These are phyloP conservation scores for Pistacia vera DNA, from an alignment of 345 rosid genomes.

Conservation along the genomic window DNA sequence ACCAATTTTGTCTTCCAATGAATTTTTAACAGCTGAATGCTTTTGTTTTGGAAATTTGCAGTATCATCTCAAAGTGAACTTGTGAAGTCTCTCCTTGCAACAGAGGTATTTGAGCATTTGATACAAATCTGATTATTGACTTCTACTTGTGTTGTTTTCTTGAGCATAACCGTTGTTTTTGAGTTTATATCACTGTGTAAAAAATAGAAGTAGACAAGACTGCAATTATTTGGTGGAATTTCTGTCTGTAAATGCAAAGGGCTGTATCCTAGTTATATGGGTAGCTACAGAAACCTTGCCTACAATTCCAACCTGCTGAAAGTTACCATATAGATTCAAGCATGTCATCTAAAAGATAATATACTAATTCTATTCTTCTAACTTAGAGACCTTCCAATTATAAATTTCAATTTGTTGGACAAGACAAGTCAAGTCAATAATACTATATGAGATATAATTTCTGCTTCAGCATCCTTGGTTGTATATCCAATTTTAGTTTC, in stretches of 20 bases:
- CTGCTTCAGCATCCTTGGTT: too few relatives aligned
- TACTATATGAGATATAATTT: too few relatives aligned
- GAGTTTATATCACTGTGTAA: not conserved
- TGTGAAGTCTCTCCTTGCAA: slow-evolving; percentile 77
- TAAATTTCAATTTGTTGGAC: too few relatives aligned
- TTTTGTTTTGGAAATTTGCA: slow-evolving; percentile 38
- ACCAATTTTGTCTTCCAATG: not conserved
- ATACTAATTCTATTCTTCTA: too few relatives aligned
- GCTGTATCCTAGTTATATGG: not conserved
- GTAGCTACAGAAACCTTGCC: not conserved
- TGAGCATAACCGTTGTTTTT: not conserved
- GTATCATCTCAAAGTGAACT: slow-evolving; percentile 78
- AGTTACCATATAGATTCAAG: not conserved
- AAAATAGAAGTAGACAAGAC: not conserved
- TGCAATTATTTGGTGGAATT: not conserved
- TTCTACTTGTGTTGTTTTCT: not conserved
- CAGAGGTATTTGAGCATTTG: slow-evolving; percentile 60
- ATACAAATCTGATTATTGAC: not conserved
- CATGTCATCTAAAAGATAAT: too few relatives aligned
- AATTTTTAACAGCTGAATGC: slow-evolving; percentile 6
- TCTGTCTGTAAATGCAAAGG: not conserved
- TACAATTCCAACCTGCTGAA: not conserved
- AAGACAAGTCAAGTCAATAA: too few relatives aligned
- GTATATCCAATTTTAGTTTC: too few relatives aligned
- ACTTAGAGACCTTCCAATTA: too few relatives aligned